Evolutionary conservation across 345 rosid species (phyloP).

Genomic region (Bruguiera sexangula): DNA sequence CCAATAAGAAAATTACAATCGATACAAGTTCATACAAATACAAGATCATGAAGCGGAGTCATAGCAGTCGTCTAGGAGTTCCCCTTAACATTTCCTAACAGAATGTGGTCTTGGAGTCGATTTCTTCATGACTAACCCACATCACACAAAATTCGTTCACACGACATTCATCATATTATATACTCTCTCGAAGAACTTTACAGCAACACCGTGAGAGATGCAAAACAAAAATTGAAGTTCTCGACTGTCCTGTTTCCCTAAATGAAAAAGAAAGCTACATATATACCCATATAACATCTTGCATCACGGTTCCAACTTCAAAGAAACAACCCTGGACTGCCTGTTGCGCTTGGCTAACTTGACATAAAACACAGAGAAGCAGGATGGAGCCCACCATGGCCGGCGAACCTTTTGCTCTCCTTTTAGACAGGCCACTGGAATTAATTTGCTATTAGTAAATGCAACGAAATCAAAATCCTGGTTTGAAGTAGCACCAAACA

Average conservation of each 20-base stretch:
- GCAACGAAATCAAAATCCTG: background rate
- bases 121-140: slow-evolving; percentile 14
- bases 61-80: background rate
- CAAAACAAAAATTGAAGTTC: slow-evolving; percentile 23
- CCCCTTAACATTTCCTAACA: too few relatives aligned
- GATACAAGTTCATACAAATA: background rate
- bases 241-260: slow-evolving; percentile 32
- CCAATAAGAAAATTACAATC: too few relatives aligned
- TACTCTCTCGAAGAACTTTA: slow-evolving; percentile 41
- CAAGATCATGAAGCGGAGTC: background rate
- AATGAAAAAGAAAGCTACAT: slow-evolving; percentile 43
- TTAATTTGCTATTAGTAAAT: slow-evolving; percentile 13
- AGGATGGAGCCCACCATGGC: slow-evolving; percentile 99
- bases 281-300: slow-evolving; percentile 44
- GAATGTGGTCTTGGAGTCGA: background rate
- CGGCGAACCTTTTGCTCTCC: slow-evolving; percentile 93
- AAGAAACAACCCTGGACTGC: slow-evolving; percentile 90
- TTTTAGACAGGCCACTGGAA: slow-evolving; percentile 91
- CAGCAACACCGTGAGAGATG: slow-evolving; percentile 26
- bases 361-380: slow-evolving; percentile 72
- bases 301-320: slow-evolving; percentile 92
- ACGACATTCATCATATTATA: background rate
- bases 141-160: slow-evolving; percentile 13
- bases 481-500: background rate
- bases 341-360: slow-evolving; percentile 93